Conservation (phyloP, 495 filamentous ascomycete species). For the Penicillium verhagenii region DNA sequence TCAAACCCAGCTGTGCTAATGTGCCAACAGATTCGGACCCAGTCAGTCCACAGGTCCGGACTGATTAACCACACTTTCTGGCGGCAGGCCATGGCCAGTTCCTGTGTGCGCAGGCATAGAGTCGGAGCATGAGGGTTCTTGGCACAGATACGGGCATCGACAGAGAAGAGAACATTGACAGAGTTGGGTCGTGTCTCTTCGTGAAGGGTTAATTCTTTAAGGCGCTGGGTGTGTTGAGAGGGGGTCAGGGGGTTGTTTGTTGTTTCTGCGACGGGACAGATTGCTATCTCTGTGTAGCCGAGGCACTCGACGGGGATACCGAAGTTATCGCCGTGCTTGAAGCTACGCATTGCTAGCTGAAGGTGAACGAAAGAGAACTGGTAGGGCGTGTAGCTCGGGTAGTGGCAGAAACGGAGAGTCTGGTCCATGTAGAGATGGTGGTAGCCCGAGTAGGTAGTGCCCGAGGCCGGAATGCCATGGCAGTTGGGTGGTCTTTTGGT, state of each 20-base stretch:
- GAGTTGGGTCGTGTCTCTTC: neutral
- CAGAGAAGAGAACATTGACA: neutral
- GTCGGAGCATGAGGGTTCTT: neutral
- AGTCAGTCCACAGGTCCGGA: neutral
- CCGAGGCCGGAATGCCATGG: neutral
- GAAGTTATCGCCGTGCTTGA: conserved; percentile 5
- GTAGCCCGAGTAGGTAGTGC: neutral
- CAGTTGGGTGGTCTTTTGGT: neutral
- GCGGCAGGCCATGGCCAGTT: conserved; percentile 1
- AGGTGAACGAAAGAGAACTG: conserved; percentile 10
- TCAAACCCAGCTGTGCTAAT: neutral
- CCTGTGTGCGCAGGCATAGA: conserved; percentile 8
- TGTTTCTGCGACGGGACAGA: neutral
- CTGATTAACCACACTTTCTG: neutral
- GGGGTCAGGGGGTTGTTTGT: neutral
- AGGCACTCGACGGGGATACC: conserved; percentile 10
- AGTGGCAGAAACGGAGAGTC: neutral
- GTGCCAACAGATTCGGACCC: conserved; percentile 1
- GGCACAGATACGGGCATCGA: conserved; percentile 7
- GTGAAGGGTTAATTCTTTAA: too few species aligned
- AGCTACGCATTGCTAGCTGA: conserved; percentile 7
- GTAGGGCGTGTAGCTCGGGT: neutral
- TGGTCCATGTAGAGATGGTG: neutral
- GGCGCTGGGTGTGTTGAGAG: neutral
- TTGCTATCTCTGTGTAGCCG: conserved; percentile 7